Base-by-base conservation (phyloP, 164 flowering plant genomes). In the Berberis thunbergii region DNA sequence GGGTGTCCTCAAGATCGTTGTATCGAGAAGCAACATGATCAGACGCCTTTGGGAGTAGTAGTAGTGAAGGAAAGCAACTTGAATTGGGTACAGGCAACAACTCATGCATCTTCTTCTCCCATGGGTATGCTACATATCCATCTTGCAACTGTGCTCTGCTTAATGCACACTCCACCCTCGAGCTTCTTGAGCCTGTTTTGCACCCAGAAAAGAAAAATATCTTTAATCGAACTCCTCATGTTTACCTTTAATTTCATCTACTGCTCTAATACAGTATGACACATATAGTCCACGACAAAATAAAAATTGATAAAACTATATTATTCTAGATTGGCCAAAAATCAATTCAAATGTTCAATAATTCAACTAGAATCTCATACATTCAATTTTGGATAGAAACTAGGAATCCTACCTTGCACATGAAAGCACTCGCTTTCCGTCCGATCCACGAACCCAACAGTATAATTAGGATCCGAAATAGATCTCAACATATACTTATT, bases 1-100 rank as follows among this genome's bases (percentile, higher is more conserved):
- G 83, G 6, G 96, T 90, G 76, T 93, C 96, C 61, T 93, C 97
- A 49, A 93, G 67, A 59, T 93, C 97, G 67, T 84, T 88, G 80
- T 90, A 85, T 3, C 85, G 86, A 61, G 84, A 71, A 53, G 80
- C 74, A 26, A 65, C 76, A 49, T 68, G 76, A 62, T 86, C 89
- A 0, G 92, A 80, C 44, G 85, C 86, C 79, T 80, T 93, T 4
- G 98, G 98, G 50, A 93, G 84, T 60, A 93, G 62, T 1, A 93
- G 91, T 4, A 93, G 56, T 0, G 98, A 93, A 60, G 83, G 83
- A 74, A 90, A 93, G 70, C 80, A 74, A 77, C 97, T 93, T 38
- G 98, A 93, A 67, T 77, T 77, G 2, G 97, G 86, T 56, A 93
- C 83, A 1, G 80, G 64, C 38, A 88, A 72, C 58, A 72, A 60